Evolutionary conservation across 441 rosid genomes (phyloP), one percentile per base, ranked within the genome.

Genomic region (Populus hybrid): DNA sequence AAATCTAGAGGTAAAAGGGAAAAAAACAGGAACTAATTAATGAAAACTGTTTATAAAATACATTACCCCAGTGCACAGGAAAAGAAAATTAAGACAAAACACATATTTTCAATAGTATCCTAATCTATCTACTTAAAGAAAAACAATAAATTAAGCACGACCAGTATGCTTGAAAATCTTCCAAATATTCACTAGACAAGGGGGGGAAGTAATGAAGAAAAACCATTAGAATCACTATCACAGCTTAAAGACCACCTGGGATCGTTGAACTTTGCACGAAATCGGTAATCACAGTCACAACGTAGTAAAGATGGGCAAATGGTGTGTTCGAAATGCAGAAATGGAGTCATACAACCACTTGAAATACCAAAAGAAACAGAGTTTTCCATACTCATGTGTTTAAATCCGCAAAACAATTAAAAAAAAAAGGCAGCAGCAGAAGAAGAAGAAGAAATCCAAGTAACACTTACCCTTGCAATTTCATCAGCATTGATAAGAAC

Each of bases 401-500:
- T 46, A 21, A 63, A 66, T 12, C 24, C 69, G 12, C 26, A 3
- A 74, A 24, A 11, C 12, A 42, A 11, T 42, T 3, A 40, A 42
- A 30, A 30, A 30, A 30, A 30, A 30, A 3, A 4, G 3, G 32
- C 32, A 30, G 32, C 4, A 30, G 32, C 3, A 30, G 32, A 30
- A 30, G 32, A 40, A 11, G 0, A 9, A 38, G 10, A 38, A 8
- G 10, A 38, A 67, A 66, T 67, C 75, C 40, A 8, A 36, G 42
- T 36, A 63, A 36, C 68, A 77, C 90, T 80, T 89, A 93, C 99
- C 84, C 93, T 81, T 16, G 90, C 90, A 85, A 74, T 82, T 72
- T 93, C 99, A 78, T 95, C 99, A 50, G 98, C 98, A 87, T 93
- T 93, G 83, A 95, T 95, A 67, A 95, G 94, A 73, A 93, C 86